A percentile compares a stretch with the other conserved stretches of the same genome.
These are phyloP conservation scores for Rubia balearica DNA, from an alignment of 305 asterid genomes.

Conservation along the genomic window DNA sequence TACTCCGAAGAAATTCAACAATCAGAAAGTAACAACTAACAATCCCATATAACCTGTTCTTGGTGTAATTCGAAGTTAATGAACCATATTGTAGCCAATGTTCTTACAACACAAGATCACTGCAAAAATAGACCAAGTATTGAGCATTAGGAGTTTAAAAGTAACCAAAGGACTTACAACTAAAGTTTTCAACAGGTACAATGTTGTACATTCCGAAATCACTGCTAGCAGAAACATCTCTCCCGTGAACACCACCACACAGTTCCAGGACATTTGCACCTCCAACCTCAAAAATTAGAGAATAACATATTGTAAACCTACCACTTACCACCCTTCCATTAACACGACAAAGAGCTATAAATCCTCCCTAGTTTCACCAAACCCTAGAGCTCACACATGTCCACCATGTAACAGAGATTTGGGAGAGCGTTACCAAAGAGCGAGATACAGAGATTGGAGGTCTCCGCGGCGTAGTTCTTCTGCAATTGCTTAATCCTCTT, in stretches of 20 bases:
- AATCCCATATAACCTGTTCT: not conserved
- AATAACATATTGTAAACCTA: not conserved
- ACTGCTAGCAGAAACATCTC: not conserved
- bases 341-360: not conserved
- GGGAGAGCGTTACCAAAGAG: slow-evolving; percentile 33
- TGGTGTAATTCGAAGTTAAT: not conserved
- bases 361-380: not conserved
- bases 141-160: not conserved
- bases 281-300: not conserved
- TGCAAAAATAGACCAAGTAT: not conserved
- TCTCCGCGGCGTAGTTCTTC: slow-evolving; percentile 24
- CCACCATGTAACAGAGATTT: not conserved
- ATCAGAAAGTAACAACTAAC: not conserved
- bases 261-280: not conserved
- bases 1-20: not conserved
- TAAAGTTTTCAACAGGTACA: not conserved
- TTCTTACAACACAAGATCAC: not conserved
- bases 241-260: not conserved
- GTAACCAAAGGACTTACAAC: not conserved
- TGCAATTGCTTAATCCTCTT: not conserved
- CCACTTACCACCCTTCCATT: not conserved
- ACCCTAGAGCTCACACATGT: not conserved
- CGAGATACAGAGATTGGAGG: slow-evolving; percentile 54
- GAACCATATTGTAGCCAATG: too few relatives aligned
- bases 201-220: not conserved